A percentile compares a stretch with the other conserved stretches of the same genome.
Evolutionary conservation across 176 grass and related monocot species (phyloP).

Genomic region (Oryza rufipogon): DNA sequence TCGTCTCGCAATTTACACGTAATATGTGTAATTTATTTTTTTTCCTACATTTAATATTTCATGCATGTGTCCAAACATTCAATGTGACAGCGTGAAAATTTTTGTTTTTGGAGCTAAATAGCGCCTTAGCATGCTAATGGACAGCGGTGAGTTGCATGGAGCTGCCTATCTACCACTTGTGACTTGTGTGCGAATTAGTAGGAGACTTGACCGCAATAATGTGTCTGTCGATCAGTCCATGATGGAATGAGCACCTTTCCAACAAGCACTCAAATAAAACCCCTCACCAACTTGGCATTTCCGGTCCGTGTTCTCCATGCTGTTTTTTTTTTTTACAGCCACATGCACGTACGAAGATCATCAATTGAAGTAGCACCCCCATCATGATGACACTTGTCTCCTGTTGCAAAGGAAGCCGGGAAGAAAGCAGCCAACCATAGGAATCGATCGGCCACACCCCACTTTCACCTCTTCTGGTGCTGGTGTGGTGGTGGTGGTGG

Average conservation of each 20-base stretch:
- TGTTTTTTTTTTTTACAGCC: not conserved
- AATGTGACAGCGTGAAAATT: too few species aligned
- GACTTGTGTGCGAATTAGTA: not conserved
- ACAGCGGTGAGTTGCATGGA: not conserved
- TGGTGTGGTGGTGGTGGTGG: not conserved
- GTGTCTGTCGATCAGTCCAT: not conserved
- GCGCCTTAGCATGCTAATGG: not conserved
- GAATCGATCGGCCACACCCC: too few species aligned
- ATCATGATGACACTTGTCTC: not conserved
- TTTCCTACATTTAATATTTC: too few species aligned
- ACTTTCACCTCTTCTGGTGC: not conserved
- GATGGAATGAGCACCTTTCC: not conserved
- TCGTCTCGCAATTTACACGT: too few species aligned
- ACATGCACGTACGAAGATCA: not conserved
- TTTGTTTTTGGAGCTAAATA: rapidly evolving
- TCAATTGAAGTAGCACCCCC: not conserved
- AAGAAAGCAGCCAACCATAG: too few species aligned
- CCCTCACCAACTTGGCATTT: not conserved
- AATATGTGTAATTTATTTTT: too few species aligned
- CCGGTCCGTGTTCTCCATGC: too few species aligned
- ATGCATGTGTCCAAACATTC: too few species aligned
- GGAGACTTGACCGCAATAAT: not conserved
- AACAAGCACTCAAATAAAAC: not conserved
- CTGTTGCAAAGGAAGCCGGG: too few species aligned
- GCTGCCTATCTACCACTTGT: not conserved